Evolutionary conservation across 805 yeast species (phyloP), one percentile per base, ranked within the genome.

Genomic region (Candida berthetii): DNA sequence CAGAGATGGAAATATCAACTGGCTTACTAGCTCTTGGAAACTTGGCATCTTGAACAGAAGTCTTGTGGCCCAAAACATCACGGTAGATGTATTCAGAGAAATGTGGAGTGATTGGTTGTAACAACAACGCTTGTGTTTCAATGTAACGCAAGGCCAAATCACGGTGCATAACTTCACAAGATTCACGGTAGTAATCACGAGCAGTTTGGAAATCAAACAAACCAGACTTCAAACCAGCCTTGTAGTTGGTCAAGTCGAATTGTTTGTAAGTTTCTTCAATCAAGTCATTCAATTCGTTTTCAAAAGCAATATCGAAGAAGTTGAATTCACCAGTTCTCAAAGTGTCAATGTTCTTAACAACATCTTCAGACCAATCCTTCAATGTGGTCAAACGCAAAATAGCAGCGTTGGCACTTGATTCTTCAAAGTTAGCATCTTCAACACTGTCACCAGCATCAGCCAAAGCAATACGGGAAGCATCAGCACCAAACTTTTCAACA

Each of bases 401-500:
- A 20, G 98, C 97, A 37, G 99, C 96, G 58, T 93, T 93, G 42
- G 99, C 99, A 58, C 82, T 90, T 46, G 88, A 70, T 69, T 93
- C 99, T 58, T 93, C 99, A 59, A 93, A 86, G 72, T 93, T 93
- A 40, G 99, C 99, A 65, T 93, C 99, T 69, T 93, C 99, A 52
- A 89, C 80, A 35, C 93, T 73, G 62, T 93, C 99, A 72, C 99
- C 99, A 40, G 97, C 96, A 71, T 93, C 99, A 36, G 98, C 99
- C 50, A 93, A 71, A 5, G 99, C 97, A 62, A 93, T 86, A 74
- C 99, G 85, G 10, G 96, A 72, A 34, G 98, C 97, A 65, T 93
- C 99, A 39, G 98, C 96, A 64, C 99, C 99, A 53, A 82, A 93
- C 67, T 93, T 93, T 54, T 79, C 74, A 45, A 82, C 82, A 61